Evolutionary conservation across 2,329 filamentous ascomycete genomes (phyloP), one percentile per base, ranked within the genome.

Genomic region (Thermothelomyces thermophilus): DNA sequence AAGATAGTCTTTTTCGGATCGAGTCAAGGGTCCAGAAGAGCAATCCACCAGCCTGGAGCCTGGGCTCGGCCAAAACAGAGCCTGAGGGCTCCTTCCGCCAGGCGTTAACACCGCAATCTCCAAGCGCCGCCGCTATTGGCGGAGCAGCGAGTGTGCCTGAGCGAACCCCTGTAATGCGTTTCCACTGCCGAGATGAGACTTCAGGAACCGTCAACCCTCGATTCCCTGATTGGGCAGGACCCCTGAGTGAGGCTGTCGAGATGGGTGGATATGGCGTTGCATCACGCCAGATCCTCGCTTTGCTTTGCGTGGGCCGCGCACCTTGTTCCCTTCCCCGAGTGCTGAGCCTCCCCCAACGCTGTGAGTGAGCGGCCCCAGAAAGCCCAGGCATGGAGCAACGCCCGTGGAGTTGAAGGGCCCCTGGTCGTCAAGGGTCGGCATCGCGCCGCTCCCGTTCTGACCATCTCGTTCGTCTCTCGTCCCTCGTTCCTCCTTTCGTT

Each of bases 121-220:
- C 34, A 46, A 34, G 22, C 43, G 41, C 48, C 20, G 20, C 17
- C 44, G 13, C 52, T 40, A 60, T 59, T 61, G 59, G 58, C 26
- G 42, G 39, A 40, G 24, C 17, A 14, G 3, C 10, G 5, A 20
- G 34, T 42, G 56, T 57, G 50, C 59, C 57, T 60, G 57, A 33
- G 43, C 34, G 17, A 20, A 41, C 53, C 53, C 56, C 51, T 59
- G 54, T 40, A 36, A 48, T 39, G 41, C 39, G 48, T 48, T 28
- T 49, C 48, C 56, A 53, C 51, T 60, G 57, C 58, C 60, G 60
- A 62, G 58, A 62, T 61, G 59, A 60, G 45, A 45, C 37, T 30
- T 52, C 52, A 60, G 56, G 57, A 51, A 58, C 54, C 33, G 30
- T 28, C 10, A 20, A 28, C 42, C 22, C 19, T 36, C 19, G 36